Conservation (phyloP, 495 filamentous ascomycete genomes). For the Podospora conica region DNA sequence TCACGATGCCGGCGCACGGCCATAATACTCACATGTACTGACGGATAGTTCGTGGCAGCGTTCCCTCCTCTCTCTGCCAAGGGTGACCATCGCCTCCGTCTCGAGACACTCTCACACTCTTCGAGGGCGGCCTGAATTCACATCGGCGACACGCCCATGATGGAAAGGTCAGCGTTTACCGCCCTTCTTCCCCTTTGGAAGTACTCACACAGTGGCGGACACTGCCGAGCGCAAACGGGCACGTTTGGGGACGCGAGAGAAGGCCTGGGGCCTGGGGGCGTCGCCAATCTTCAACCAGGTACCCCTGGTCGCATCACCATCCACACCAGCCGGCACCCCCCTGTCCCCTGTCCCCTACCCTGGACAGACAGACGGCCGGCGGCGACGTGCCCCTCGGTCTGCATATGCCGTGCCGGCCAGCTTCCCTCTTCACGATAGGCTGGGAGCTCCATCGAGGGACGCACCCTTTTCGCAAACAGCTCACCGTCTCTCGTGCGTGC, state of each 20-base stretch:
- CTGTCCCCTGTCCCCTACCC: background rate
- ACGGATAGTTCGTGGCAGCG: background rate
- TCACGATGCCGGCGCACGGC: conserved; percentile 6
- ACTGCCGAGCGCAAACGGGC: conserved; percentile 6
- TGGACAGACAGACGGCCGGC: too few relatives aligned
- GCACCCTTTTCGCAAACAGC: background rate
- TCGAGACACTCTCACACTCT: background rate
- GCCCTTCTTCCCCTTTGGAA: background rate
- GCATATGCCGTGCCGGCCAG: conserved; percentile 23
- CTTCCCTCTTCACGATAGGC: conserved; percentile 11
- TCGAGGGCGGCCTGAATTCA: background rate
- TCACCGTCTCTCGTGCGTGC: background rate
- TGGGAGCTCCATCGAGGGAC: conserved; percentile 1
- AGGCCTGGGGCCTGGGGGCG: background rate
- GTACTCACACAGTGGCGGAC: background rate
- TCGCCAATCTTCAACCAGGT: conserved; percentile 5
- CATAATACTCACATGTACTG: background rate
- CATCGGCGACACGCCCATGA: conserved; percentile 3
- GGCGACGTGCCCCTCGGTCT: conserved; percentile 8
- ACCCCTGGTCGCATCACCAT: background rate
- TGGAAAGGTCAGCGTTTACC: background rate
- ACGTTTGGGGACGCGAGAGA: background rate
- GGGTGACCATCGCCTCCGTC: background rate
- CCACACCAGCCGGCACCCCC: background rate
- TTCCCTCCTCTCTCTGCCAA: background rate